Base-by-base conservation (phyloP, 2,329 filamentous ascomycete genomes). In the Dactylellina sp. region DNA sequence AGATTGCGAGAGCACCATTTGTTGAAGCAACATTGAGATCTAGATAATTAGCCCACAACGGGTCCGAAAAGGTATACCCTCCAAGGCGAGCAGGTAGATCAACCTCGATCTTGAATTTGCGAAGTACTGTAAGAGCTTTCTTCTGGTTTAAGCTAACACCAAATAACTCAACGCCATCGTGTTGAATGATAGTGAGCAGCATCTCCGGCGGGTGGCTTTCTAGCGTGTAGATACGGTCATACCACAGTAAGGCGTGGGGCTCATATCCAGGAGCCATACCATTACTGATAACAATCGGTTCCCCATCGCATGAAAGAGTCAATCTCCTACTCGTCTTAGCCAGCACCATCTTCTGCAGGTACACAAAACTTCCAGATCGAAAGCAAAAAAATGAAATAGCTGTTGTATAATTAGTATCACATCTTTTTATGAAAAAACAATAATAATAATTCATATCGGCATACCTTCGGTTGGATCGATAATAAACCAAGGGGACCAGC, bases 401-500 rank as follows among this genome's bases (percentile, higher is more conserved):
- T 74, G 18, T 25, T 1, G 7, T 6, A 9, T 9, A 37, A 14
- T 59, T 50, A 71, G 44, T 22, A 52, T 20, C 12, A 5, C 28
- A 9, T 32, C 28, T 32, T 32, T 32, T 32, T 4, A 9, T 32
- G 28, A 32, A n/a, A n/a, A n/a, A n/a, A n/a, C n/a, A n/a, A n/a
- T n/a, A n/a, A n/a, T n/a, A n/a, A n/a, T n/a, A n/a, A n/a, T n/a
- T n/a, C n/a, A n/a, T n/a, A n/a, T n/a, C n/a, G n/a, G n/a, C 46
- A 2, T 28, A 74, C 70, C 70, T 57, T 74, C 61, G 6, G 20
- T 40, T 12, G 55, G 55, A 35, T 47, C 44, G 20, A 66, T n/a
- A 28, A 57, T 57, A 55, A 74, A 42, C 70, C 70, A 74, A 2
- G 70, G 70, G 5, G 70, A 74, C 70, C 70, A 74, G 49, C 61